Base-by-base conservation (phyloP, 2,329 filamentous ascomycete species). In the Neofusicoccum kwambonambiense region DNA sequence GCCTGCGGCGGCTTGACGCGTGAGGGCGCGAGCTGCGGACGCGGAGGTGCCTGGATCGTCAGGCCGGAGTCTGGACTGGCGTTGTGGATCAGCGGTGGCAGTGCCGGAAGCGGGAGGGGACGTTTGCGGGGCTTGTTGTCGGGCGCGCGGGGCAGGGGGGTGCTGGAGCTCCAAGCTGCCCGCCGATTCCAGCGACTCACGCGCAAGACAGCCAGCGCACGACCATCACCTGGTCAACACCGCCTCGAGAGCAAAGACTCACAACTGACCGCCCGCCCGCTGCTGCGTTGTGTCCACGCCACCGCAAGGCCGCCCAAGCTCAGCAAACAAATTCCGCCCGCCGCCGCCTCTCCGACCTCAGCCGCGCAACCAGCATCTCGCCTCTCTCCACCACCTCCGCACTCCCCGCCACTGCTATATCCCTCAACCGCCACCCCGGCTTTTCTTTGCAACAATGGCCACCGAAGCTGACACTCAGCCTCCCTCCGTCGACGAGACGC, bases 401-500 rank as follows among this genome's bases (percentile, higher is more conserved):
- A 52, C 34, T 22, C 35, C 37, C 15, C 17, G 19, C 58, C 17
- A 37, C 60, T 12, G 27, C 61, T 31, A 9, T 27, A 19, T 44
- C 56, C 13, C 37, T 27, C 41, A 54, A 42, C 60, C 19, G 51
- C 34, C 58, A 15, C 15, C 19, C n/a, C n/a, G 2, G 12, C 2
- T 15, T 13, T 27, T 13, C 60, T 17, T 35, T 34, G 15, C 61
- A 37, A 52, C 63, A 22, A 65, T 58, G 51, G 62, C 63, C 22
- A 19, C 63, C 56, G 63, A 60, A 45, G 54, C 45, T 13, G 44
- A 51, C 62, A 65, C 66, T 60, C 68, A 51, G 64, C 64, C 66
- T 60, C 68, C 67, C 62, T 50, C 67, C 62, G 67, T 79, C 68
- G 77, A 79, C 70, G 71, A 73, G 67, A 78, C 76, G n/a, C 74